phyloP scores from a whole-genome alignment of 176 grass and related monocot genomes.

The Neostapfia colusana region DNA sequence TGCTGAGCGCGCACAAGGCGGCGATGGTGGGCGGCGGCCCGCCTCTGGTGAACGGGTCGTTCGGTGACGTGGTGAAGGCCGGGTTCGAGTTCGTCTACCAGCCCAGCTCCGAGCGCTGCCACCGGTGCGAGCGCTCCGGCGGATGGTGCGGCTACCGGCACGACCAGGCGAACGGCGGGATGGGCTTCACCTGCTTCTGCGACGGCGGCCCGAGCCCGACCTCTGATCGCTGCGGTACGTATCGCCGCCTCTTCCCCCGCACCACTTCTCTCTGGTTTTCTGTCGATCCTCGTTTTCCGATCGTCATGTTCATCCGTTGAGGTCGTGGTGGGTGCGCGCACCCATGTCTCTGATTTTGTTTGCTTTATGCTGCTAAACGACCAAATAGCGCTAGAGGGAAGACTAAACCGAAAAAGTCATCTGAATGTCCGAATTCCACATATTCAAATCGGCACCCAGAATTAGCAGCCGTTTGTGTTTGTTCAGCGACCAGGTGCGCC shows the following conservation, averaged over 20 bases:
- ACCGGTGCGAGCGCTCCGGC: conserved; percentile 23
- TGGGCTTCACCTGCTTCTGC: conserved; percentile 47
- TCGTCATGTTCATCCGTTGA: neutral
- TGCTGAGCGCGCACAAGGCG: conserved; percentile 1
- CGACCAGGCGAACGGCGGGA: neutral
- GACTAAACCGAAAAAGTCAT: neutral
- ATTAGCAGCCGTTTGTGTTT: neutral
- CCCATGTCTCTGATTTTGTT: neutral
- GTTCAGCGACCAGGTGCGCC: neutral
- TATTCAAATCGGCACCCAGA: neutral
- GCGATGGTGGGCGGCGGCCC: fast-evolving
- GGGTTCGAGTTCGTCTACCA: conserved; percentile 42
- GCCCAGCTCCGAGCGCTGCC: neutral
- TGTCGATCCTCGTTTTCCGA: neutral
- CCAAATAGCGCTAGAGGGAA: neutral
- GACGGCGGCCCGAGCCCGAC: conserved; percentile 12
- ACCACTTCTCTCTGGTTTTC: neutral
- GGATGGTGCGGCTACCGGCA: conserved; percentile 53
- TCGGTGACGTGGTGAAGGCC: neutral
- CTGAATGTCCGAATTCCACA: neutral
- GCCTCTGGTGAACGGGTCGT: neutral
- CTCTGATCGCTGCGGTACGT: neutral
- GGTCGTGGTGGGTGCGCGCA: neutral
- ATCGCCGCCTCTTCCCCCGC: neutral
- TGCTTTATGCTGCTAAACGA: neutral